Evolutionary conservation across 1,139 yeast genomes (phyloP).

Genomic region (Geotrichum fermentans): DNA sequence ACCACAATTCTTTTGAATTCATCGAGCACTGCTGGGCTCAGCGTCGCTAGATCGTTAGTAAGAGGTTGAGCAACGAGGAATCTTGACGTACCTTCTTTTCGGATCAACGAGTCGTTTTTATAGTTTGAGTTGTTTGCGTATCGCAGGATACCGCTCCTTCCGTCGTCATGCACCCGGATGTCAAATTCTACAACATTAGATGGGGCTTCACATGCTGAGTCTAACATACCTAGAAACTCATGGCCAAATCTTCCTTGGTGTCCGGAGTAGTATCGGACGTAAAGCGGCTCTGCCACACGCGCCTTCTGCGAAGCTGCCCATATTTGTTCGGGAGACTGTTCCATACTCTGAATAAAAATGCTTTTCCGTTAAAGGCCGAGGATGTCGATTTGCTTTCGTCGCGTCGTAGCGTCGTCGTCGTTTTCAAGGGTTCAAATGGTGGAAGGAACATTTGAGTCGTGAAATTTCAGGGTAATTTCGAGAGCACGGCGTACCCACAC

Average conservation of each 20-base stretch:
- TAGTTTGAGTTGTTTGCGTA: conserved; percentile 48
- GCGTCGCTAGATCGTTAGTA: conserved; percentile 26
- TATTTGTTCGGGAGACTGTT: too few relatives aligned
- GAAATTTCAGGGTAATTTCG: not conserved
- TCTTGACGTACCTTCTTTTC: conserved; percentile 33
- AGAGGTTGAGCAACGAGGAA: not conserved
- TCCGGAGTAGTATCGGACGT: conserved; percentile 43
- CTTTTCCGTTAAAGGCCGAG: too few relatives aligned
- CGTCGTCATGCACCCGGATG: conserved; percentile 35
- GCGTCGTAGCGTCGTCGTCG: too few relatives aligned
- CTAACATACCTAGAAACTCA: conserved; percentile 39
- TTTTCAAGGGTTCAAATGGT: not conserved
- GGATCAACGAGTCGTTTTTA: conserved; percentile 42
- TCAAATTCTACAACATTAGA: conserved; percentile 38
- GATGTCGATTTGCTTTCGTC: too few relatives aligned
- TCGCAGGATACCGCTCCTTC: conserved; percentile 38
- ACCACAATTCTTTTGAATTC: conserved; percentile 38
- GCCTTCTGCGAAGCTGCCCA: not conserved
- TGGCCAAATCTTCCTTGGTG: conserved; percentile 46
- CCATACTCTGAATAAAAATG: too few relatives aligned
- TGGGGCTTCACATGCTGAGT: not conserved
- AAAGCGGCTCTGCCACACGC: conserved; percentile 33
- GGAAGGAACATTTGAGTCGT: not conserved
- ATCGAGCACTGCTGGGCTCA: conserved; percentile 39
- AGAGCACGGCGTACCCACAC: too few relatives aligned